Evolutionary conservation across 352 stramenopile genomes (phyloP).

Genomic region (Pythium insidiosum): DNA sequence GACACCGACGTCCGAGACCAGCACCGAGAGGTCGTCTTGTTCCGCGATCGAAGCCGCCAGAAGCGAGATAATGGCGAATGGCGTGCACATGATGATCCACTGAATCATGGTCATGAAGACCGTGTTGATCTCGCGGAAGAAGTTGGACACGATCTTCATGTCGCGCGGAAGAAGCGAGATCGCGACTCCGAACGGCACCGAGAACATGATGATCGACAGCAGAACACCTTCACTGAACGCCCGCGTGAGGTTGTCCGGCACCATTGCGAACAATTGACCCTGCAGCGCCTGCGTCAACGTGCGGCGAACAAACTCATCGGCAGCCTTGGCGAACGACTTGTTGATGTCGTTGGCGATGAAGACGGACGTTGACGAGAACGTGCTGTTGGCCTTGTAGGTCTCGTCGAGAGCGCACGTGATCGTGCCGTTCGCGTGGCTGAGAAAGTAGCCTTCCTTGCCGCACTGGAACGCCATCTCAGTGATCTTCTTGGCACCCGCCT

Average conservation of each 20-base stretch:
- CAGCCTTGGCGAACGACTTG: slow-evolving; percentile 6
- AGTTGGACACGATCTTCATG: slow-evolving; percentile 10
- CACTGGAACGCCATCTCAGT: slow-evolving; percentile 12
- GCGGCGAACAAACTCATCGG: slow-evolving; percentile 4
- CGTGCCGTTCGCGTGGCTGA: slow-evolving; percentile 15
- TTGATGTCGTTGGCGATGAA: slow-evolving; percentile 18
- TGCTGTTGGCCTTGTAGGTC: slow-evolving; percentile 9
- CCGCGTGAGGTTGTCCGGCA: slow-evolving; percentile 19
- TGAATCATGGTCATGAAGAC: slow-evolving; percentile 32
- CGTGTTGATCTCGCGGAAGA: slow-evolving; percentile 25
- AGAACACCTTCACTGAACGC: slow-evolving; percentile 21
- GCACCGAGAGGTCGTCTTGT: slow-evolving; percentile 16
- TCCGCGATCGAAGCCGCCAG: slow-evolving; percentile 19
- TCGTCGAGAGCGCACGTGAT: slow-evolving; percentile 10
- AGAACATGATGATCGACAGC: slow-evolving; percentile 28
- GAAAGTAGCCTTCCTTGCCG: slow-evolving; percentile 8
- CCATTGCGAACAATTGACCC: slow-evolving; percentile 12
- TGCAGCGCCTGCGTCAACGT: slow-evolving; percentile 13
- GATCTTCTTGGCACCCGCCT: not conserved
- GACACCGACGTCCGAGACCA: slow-evolving; percentile 30
- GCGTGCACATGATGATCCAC: slow-evolving; percentile 32
- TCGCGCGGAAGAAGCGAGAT: slow-evolving; percentile 10
- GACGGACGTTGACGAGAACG: slow-evolving; percentile 6
- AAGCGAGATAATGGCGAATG: slow-evolving; percentile 30
- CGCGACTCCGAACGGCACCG: slow-evolving; percentile 21